Conservation (phyloP, 2,329 filamentous ascomycete genomes). For the Leptographium galeiforme region DNA sequence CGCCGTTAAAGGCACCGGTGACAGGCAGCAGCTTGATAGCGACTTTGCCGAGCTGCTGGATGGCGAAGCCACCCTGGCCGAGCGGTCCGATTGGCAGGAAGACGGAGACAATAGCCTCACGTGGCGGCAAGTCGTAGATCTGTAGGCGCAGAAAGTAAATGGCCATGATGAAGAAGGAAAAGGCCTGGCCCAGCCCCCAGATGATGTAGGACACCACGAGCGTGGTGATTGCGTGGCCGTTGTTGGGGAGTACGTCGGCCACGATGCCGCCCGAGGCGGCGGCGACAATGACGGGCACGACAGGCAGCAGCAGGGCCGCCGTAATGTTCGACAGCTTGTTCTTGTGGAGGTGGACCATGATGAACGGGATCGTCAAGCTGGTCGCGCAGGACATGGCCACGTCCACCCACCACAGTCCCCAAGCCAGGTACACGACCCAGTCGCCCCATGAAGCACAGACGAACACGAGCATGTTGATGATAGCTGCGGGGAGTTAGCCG, state of each 20-base stretch:
- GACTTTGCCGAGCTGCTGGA: constrained; percentile 27
- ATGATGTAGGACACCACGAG: constrained; percentile 53
- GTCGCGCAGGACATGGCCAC: constrained; percentile 28
- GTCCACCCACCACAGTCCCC: constrained; percentile 41
- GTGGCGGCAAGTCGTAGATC: constrained; percentile 50
- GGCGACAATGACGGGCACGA: constrained; percentile 49
- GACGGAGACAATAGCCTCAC: constrained; percentile 49
- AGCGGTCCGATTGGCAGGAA: constrained; percentile 50
- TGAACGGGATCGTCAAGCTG: constrained; percentile 34
- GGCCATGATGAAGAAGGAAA: constrained; percentile 49
- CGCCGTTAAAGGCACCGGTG: constrained; percentile 23
- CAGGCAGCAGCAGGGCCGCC: constrained; percentile 46
- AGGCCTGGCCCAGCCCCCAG: constrained; percentile 47
- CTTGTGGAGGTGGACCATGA: constrained; percentile 24
- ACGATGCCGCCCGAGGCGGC: constrained; percentile 51
- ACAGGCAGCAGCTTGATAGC: constrained; percentile 19
- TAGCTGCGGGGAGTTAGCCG: constrained; percentile 17
- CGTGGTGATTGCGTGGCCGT: constrained; percentile 43
- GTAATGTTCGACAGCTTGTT: constrained; percentile 33
- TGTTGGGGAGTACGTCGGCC: constrained; percentile 43
- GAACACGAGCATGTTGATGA: constrained; percentile 45
- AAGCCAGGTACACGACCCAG: constrained; percentile 34
- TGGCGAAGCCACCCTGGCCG: constrained; percentile 45
- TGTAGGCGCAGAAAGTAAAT: constrained; percentile 59
- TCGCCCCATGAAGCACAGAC: constrained; percentile 47